Evolutionary conservation across 495 filamentous ascomycete genomes (phyloP), one percentile per base, ranked within the genome.

Genomic region (Lasiosphaeris hirsuta): DNA sequence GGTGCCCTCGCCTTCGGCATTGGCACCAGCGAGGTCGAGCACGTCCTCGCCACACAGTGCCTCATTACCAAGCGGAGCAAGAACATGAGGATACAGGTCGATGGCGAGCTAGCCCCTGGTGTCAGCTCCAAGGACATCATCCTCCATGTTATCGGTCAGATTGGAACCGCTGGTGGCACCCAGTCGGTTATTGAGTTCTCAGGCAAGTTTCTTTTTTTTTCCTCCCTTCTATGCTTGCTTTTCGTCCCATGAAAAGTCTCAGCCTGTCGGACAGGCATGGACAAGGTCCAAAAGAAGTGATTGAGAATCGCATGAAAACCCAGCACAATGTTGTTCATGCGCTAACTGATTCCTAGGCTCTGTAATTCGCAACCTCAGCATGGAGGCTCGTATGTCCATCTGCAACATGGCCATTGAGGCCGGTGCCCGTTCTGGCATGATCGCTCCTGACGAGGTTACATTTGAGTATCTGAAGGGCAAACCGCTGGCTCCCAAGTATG

Each of bases 341-440:
- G 23, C 39, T 33, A 13, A 35, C 51, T 30, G 43, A n/a, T 17
- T 30, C 13, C 2, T 37, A 45, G 53, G 94, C 50, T 95, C 90
- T 50, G 90, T 92, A 51, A 96, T 98, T 67, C 84, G 90, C 59
- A 74, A 73, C 40, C 78, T 98, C 63, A 96, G 90, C 75, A 96
- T 98, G 84, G 94, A 98, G 71, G 94, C 94, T 38, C 87, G 94
- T 65, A 97, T 98, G 93, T 96, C 90, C 54, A 94, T 98, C 69
- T 97, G 94, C 76, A 98, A 98, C 78, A 98, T 98, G 94, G 91
- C 93, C n/a, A 97, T 97, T 69, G 94, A 98, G 78, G 94, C 77
- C 57, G 94, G 94, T 75, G 94, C 94, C 39, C 83, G 94, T 77
- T 93, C 94, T 56, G 94, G 94, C 57, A 93, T 98, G 90, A 86